Percentiles rank a stretch among this genome's conserved stretches.
phyloP scores from a whole-genome alignment of 2,329 filamentous ascomycete species.

The Hymenoscyphus occultus region DNA sequence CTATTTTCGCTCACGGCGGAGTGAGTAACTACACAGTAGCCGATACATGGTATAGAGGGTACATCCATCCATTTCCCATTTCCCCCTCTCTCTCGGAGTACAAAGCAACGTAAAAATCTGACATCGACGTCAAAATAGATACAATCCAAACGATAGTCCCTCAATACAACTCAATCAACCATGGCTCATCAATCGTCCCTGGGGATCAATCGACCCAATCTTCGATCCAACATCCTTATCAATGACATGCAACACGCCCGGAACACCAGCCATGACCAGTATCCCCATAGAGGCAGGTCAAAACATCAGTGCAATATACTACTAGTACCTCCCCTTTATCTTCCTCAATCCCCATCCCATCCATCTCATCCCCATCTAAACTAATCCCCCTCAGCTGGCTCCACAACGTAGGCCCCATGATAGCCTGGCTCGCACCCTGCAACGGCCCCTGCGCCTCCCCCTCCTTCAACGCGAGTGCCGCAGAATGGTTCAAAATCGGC shows the following conservation, averaged over 20 bases:
- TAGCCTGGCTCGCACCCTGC: conserved; percentile 21
- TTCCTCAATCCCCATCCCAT: background rate
- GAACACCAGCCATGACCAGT: conserved; percentile 17
- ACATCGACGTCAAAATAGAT: conserved; percentile 10
- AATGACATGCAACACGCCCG: conserved; percentile 20
- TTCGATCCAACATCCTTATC: conserved; percentile 15
- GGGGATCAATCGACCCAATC: conserved; percentile 23
- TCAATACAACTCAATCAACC: conserved; percentile 16
- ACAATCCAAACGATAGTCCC: conserved; percentile 13
- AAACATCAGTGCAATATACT: conserved; percentile 24
- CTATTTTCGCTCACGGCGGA: conserved; percentile 18
- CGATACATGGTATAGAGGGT: conserved; percentile 21
- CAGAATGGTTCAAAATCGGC: conserved; percentile 22
- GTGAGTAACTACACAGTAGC: conserved; percentile 22
- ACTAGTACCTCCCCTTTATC: conserved; percentile 10
- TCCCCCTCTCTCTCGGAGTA: too few species aligned
- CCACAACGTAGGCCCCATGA: conserved; percentile 21
- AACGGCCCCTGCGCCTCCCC: conserved; percentile 16
- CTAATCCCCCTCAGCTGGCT: conserved; percentile 13
- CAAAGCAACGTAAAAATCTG: background rate
- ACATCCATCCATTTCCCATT: background rate
- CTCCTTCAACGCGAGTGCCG: conserved; percentile 15
- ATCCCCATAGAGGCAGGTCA: conserved; percentile 23
- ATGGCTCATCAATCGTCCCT: conserved; percentile 21
- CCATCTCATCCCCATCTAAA: background rate